These are phyloP conservation scores for Pleurotus salmoneostramineus DNA, from an alignment of 768 basidiomycete species.

Conservation along the genomic window DNA sequence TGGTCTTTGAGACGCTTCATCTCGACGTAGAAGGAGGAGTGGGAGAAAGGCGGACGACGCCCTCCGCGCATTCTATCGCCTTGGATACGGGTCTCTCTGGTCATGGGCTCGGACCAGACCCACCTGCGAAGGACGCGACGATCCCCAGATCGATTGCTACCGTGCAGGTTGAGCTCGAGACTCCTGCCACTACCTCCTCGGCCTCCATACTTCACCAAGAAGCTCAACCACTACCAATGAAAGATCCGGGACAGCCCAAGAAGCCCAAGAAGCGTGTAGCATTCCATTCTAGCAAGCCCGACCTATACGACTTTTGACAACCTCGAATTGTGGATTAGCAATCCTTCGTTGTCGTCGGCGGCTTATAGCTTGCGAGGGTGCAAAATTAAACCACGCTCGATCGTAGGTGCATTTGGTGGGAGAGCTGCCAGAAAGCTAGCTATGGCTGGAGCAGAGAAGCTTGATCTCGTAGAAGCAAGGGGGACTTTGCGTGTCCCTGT, in stretches of 20 bases:
- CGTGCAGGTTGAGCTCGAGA: conserved; percentile 43
- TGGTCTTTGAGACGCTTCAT: conserved; percentile 90
- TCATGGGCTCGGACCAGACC: conserved; percentile 11
- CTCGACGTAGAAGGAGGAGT: conserved; percentile 85
- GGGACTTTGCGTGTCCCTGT: neutral
- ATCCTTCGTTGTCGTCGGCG: neutral
- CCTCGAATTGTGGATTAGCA: neutral
- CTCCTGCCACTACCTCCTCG: conserved; percentile 9
- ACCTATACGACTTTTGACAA: conserved; percentile 69
- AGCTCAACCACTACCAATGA: neutral
- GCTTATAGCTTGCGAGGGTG: conserved; percentile 2
- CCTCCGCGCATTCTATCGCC: conserved; percentile 23
- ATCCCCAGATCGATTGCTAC: conserved; percentile 24
- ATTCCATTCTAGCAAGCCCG: conserved; percentile 63
- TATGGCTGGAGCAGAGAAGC: neutral
- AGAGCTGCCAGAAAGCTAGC: no score
- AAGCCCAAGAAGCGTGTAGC: conserved; percentile 64
- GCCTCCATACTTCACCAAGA: neutral
- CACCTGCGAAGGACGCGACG: conserved; percentile 5
- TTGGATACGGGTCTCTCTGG: conserved; percentile 8
- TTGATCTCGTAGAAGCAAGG: neutral
- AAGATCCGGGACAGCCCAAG: conserved; percentile 25
- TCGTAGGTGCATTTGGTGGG: conserved; percentile 3
- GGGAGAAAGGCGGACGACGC: conserved; percentile 65
- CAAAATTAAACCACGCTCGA: neutral